Conservation (phyloP, 1,284 basidiomycete species). For the Dichomitus squalens region DNA sequence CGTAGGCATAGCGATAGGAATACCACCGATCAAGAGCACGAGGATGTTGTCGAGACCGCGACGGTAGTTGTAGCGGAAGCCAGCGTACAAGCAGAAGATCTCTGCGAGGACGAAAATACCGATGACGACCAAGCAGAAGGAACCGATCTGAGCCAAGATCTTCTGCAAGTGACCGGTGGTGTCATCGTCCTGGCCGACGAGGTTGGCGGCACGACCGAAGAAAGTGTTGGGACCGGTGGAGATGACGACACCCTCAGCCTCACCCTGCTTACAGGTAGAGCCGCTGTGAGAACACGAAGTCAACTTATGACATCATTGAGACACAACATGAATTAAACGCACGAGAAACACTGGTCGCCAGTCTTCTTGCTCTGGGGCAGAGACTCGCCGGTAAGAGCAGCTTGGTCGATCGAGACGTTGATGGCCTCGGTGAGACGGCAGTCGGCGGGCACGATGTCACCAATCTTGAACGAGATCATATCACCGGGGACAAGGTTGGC, state of each 20-base stretch:
- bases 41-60: constrained; percentile 96
- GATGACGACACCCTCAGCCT: constrained; percentile 96
- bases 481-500: constrained; percentile 90
- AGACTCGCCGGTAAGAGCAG: constrained; percentile 95
- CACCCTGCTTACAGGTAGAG: constrained; percentile 97
- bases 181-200: constrained; percentile 95
- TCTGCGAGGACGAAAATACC: constrained; percentile 92
- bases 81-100: constrained; percentile 87
- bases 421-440: constrained; percentile 94
- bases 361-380: constrained; percentile 89
- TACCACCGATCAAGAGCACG: constrained; percentile 97
- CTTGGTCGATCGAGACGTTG: constrained; percentile 97
- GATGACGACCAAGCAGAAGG: constrained; percentile 93
- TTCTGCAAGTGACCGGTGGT: constrained; percentile 97
- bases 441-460: constrained; percentile 95
- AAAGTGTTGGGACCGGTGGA: constrained; percentile 96
- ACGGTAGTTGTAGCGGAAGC: constrained; percentile 88
- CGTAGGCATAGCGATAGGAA: constrained; percentile 98
- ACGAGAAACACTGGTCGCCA: constrained; percentile 96
- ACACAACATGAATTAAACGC: constrained; percentile 38
- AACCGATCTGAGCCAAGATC: constrained; percentile 95
- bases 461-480: constrained; percentile 95
- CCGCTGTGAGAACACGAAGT: constrained; percentile 51
- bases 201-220: constrained; percentile 93
- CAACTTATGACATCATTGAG: constrained; percentile 10